Evolutionary conservation across 345 rosid species (phyloP).

Genomic region (Isatis tinctoria): DNA sequence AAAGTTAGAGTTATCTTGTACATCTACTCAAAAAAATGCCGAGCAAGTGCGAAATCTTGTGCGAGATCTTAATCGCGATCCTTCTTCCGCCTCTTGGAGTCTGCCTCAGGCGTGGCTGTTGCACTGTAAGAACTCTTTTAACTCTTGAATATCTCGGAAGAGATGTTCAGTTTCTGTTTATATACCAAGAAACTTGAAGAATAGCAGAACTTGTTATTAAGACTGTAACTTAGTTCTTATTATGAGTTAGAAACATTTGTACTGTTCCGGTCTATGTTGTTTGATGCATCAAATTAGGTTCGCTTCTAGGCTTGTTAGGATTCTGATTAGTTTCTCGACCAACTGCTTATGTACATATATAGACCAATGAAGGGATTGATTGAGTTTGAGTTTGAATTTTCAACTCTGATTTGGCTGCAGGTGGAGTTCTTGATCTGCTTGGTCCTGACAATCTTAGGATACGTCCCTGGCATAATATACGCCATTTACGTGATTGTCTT

Average conservation of each 20-base stretch:
- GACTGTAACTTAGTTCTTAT: background rate
- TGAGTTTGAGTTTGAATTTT: background rate
- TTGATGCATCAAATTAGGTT: background rate
- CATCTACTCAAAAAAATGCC: conserved; percentile 44
- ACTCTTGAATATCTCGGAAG: background rate
- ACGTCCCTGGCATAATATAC: conserved; percentile 88
- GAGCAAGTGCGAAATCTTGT: conserved; percentile 51
- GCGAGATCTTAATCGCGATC: conserved; percentile 81
- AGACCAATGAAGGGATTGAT: background rate
- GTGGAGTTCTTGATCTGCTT: conserved; percentile 80
- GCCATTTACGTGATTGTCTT: conserved; percentile 87
- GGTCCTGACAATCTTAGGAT: conserved; percentile 76
- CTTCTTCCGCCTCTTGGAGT: conserved; percentile 88
- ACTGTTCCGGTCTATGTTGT: background rate
- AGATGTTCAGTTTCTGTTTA: background rate
- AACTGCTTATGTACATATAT: background rate
- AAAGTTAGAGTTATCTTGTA: background rate
- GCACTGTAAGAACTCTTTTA: conserved; percentile 50
- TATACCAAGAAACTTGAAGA: background rate
- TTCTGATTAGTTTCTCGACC: background rate
- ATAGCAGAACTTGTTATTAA: background rate
- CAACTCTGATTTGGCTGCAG: conserved; percentile 33
- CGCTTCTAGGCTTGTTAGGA: background rate
- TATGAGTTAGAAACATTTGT: background rate
- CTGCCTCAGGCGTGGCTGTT: conserved; percentile 82